Conservation (phyloP, 805 yeast species). For the Candida anglica region DNA sequence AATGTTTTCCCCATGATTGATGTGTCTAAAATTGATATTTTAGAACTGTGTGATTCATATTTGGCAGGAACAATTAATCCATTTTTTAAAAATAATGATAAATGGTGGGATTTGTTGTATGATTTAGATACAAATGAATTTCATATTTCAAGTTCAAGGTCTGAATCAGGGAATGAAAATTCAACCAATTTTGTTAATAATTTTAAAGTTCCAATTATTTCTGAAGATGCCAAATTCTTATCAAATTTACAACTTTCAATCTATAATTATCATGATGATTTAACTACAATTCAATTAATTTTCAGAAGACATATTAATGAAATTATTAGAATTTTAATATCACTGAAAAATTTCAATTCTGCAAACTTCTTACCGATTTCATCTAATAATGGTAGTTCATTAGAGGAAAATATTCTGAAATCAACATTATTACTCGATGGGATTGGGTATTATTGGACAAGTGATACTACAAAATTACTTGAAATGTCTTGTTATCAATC, state of each 20-base stretch:
- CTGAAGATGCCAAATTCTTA: slow-evolving; percentile 43
- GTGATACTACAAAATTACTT: slow-evolving; percentile 35
- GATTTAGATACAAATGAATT: slow-evolving; percentile 54
- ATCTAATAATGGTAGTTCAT: slow-evolving; percentile 3
- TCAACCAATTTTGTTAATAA: not conserved
- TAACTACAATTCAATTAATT: slow-evolving; percentile 40
- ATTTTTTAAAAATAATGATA: slow-evolving; percentile 50
- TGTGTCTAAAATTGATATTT: slow-evolving; percentile 50
- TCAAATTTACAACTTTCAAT: slow-evolving; percentile 39
- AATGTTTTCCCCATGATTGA: slow-evolving; percentile 59
- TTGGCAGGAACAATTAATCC: slow-evolving; percentile 70
- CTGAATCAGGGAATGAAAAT: not conserved
- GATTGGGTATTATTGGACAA: slow-evolving; percentile 40
- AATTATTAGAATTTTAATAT: slow-evolving; percentile 32
- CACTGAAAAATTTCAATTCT: slow-evolving; percentile 31
- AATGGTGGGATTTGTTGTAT: slow-evolving; percentile 58
- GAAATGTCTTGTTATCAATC: slow-evolving; percentile 41
- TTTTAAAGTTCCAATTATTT: slow-evolving; percentile 33
- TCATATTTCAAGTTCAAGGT: slow-evolving; percentile 3
- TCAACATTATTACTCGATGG: slow-evolving; percentile 33
- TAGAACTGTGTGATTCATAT: slow-evolving; percentile 38
- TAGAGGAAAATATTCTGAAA: slow-evolving; percentile 12
- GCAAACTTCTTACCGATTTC: slow-evolving; percentile 8
- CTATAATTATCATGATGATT: slow-evolving; percentile 43
- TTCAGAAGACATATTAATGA: slow-evolving; percentile 43